Base-by-base conservation (phyloP, 169 alveolate species). In the Eimeria necatrix region DNA sequence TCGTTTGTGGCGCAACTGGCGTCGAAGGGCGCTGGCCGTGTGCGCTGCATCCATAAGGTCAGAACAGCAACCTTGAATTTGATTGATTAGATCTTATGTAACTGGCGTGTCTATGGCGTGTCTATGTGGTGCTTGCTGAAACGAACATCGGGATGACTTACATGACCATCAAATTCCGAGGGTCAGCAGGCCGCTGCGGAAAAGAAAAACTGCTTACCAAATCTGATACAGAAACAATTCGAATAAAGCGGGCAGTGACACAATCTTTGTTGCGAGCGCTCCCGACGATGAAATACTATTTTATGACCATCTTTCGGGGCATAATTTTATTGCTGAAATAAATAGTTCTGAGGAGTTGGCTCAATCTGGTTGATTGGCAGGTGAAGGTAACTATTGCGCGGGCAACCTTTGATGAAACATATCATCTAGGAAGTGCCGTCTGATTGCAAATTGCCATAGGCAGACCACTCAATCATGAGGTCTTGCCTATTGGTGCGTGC, bases 21-120 rank as follows among this genome's bases (percentile, higher is more conserved):
- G 46, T 68, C 46, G 10, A 0, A 68, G 3, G 80, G 16, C 32
- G 80, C 80, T 3, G 10, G 48, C 80, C 16, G 80, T 68, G 80
- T 22, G 80, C 80, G 48, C 80, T 68, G 80, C 80, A 68, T 68
- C 80, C 80, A 68, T 68, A 68, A 68, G 80, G 80, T 24, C 26
- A 68, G 80, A 32, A 68, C 80, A 68, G 41, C 41, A 32, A 32
- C 41, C 0, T 0, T 32, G 41, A 32, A 32, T 32, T 32, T 32
- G 41, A 32, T 32, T 32, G 41, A 32, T 2, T 32, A 2, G 41
- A 32, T 32, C 41, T 32, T 2, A 32, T 32, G 41, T 32, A 2
- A 2, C 41, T 32, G 41, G 41, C 41, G 3, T 32, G 41, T n/a
- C n/a, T 32, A 32, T 0, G 2, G 41, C 2, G 41, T 32, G 41